Evolutionary conservation across 805 yeast species (phyloP), one percentile per base, ranked within the genome.

Genomic region (Monosporozyma servazzii): DNA sequence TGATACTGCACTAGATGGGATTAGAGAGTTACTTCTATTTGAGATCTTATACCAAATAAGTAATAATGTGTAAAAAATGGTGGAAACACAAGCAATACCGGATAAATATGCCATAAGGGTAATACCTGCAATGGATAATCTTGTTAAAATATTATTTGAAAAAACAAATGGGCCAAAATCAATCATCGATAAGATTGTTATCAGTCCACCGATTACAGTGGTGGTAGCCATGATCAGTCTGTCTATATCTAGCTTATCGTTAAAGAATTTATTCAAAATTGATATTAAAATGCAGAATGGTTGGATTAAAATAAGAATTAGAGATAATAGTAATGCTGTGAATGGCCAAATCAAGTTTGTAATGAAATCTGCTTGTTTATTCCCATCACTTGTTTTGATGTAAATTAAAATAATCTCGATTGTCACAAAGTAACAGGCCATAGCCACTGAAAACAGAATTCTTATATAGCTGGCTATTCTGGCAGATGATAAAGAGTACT

Each of bases 331-430:
- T 18, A 54, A 41, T 0, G 66, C 60, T 8, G 58, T 52, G 6
- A 64, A 21, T 4, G 68, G 67, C 71, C 71, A 67, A 9, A 65
- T 50, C 27, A 51, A 51, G 11, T 39, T 50, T 3, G 63, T 61
- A 5, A 63, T 53, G 31, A 59, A 54, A 40, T 59, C 59, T 3
- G 55, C 62, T 8, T 50, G 49, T 37, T 54, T 51, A 13, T 54
- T 51, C 13, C 29, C 41, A 45, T 60, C 63, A 15, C 62, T 60
- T 6, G 58, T 57, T 48, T 58, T 57, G 13, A 67, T 64, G 40
- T 66, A 66, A 65, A 68, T 63, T 13, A 66, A 51, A 3, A 65
- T 60, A 37, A 67, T 60, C 50, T 66, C 71, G n/a, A 66, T 56
- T 2, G 67, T 56, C 1, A 61, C 53, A 11, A 59, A 51, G 45